Conservation (phyloP, 2,329 filamentous ascomycete genomes). For the Fusarium sp. region DNA sequence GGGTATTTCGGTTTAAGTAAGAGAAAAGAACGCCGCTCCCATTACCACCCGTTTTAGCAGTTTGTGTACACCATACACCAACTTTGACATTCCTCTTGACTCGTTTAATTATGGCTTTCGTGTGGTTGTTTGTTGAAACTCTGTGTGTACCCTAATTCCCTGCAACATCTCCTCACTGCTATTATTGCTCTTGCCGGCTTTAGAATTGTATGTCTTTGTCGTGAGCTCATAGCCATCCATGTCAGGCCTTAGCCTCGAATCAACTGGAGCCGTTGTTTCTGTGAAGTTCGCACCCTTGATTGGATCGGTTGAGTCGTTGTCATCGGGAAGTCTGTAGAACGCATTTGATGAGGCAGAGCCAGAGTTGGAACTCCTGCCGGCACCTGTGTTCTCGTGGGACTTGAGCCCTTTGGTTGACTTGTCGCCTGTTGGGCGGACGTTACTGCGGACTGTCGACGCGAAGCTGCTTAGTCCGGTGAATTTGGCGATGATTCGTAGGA, state of each 20-base stretch:
- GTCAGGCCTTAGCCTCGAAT: slow-evolving; percentile 51
- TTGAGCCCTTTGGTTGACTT: slow-evolving; percentile 38
- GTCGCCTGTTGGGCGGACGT: slow-evolving; percentile 36
- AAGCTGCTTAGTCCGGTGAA: slow-evolving; percentile 55
- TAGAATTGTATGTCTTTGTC: slow-evolving; percentile 50
- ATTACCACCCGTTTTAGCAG: slow-evolving; percentile 1
- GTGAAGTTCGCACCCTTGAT: slow-evolving; percentile 31
- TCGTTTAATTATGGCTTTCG: not conserved
- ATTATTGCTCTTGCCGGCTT: slow-evolving; percentile 44
- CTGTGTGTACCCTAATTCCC: slow-evolving; percentile 56
- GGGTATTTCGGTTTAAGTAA: slow-evolving; percentile 9
- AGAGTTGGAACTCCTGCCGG: slow-evolving; percentile 18
- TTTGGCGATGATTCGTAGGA: slow-evolving; percentile 57
- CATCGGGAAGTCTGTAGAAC: slow-evolving; percentile 54
- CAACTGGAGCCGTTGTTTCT: not conserved
- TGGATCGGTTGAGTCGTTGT: slow-evolving; percentile 46
- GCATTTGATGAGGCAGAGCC: slow-evolving; percentile 32
- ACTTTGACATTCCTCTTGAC: not conserved
- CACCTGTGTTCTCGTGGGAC: slow-evolving; percentile 10
- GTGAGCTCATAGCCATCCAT: slow-evolving; percentile 50
- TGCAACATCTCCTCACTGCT: slow-evolving; percentile 57
- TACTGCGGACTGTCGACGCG: slow-evolving; percentile 27
- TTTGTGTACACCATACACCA: not conserved
- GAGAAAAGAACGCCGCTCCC: slow-evolving; percentile 8
- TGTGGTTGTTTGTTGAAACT: slow-evolving; percentile 52